phyloP scores from a whole-genome alignment of 257 asterid genomes.

The Ehretia macrophylla region DNA sequence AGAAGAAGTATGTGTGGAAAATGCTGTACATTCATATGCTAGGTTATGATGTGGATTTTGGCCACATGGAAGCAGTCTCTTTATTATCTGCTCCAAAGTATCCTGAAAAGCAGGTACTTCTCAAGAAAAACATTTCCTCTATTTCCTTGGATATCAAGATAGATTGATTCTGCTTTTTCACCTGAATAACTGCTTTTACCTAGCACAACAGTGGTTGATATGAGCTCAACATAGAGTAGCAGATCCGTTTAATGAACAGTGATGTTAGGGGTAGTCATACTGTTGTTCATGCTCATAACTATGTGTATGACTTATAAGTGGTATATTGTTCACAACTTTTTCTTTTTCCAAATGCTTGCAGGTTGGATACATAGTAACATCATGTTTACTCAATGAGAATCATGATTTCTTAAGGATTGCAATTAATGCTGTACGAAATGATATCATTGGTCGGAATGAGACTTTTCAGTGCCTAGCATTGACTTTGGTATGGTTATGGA shows the following conservation, averaged over 20 bases:
- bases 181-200: not conserved
- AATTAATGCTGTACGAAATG: constrained; percentile 94
- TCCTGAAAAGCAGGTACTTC: constrained; percentile 94
- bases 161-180: not conserved
- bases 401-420: constrained; percentile 96
- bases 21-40: constrained; percentile 98
- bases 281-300: not conserved
- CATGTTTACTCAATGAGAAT: constrained; percentile 94
- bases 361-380: constrained; percentile 98
- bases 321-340: constrained; percentile 14
- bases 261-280: not conserved
- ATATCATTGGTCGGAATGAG: constrained; percentile 96
- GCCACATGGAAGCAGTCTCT: constrained; percentile 99
- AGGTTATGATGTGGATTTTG: constrained; percentile 99
- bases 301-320: not conserved
- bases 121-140: not conserved
- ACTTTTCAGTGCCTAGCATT: constrained; percentile 97
- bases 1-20: constrained; percentile 99
- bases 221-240: not conserved
- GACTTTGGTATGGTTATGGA: constrained; percentile 63
- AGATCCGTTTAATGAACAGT: not conserved
- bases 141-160: not conserved
- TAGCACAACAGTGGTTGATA: not conserved
- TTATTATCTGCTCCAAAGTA: constrained; percentile 97
- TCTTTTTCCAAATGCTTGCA: constrained; percentile 32